Conservation (phyloP, 2,329 filamentous ascomycete genomes). For the Talaromyces sp. region DNA sequence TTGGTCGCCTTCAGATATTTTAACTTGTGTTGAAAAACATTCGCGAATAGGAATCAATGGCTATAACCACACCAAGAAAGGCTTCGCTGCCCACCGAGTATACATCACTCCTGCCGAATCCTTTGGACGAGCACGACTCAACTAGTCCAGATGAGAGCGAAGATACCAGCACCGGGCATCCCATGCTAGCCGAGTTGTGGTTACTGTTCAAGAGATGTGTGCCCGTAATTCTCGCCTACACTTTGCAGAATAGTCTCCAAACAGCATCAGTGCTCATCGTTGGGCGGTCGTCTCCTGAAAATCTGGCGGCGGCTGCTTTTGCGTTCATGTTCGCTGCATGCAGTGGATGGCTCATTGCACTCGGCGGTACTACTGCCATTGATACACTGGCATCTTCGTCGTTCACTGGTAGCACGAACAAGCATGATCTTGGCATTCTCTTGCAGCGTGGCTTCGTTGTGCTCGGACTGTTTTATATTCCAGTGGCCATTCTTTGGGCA, state of each 20-base stretch:
- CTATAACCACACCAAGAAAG: background rate
- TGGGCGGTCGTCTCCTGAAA: slow-evolving; percentile 72
- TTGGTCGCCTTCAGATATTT: background rate
- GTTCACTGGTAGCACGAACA: slow-evolving; percentile 76
- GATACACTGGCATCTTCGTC: slow-evolving; percentile 79
- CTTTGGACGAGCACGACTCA: slow-evolving; percentile 12
- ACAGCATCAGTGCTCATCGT: slow-evolving; percentile 78
- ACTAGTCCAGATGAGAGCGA: slow-evolving; percentile 5
- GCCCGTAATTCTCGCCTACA: slow-evolving; percentile 79
- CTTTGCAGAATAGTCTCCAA: slow-evolving; percentile 79
- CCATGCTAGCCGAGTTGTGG: slow-evolving; percentile 57
- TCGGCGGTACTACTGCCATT: slow-evolving; percentile 80
- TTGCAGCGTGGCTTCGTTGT: slow-evolving; percentile 73
- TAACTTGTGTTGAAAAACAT: background rate
- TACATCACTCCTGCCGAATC: slow-evolving; percentile 25
- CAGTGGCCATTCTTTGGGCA: slow-evolving; percentile 69
- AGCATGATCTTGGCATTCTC: slow-evolving; percentile 71
- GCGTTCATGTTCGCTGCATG: slow-evolving; percentile 94
- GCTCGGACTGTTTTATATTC: slow-evolving; percentile 66
- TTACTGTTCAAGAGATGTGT: slow-evolving; percentile 65
- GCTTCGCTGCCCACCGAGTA: slow-evolving; percentile 18
- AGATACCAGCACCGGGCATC: slow-evolving; percentile 5
- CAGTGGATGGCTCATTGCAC: slow-evolving; percentile 78
- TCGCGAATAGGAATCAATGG: background rate
- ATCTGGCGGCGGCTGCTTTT: slow-evolving; percentile 76